Conservation (phyloP, 1,139 yeast species). For the Sugiyamaella castrensis region DNA sequence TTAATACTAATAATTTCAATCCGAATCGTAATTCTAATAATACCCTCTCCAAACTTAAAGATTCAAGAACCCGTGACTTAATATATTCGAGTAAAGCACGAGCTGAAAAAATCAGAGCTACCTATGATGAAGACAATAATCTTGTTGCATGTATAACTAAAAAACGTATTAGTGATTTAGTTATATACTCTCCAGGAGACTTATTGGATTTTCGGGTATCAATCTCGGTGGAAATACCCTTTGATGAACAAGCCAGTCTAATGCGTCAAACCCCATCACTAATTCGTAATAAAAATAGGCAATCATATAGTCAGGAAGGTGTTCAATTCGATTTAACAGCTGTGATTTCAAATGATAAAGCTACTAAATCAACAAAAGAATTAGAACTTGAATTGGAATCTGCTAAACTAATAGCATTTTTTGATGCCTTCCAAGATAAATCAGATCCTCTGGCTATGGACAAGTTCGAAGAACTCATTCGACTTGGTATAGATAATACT, state of each 20-base stretch:
- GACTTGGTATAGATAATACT: conserved; percentile 35
- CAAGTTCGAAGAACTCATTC: conserved; percentile 37
- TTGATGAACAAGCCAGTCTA: conserved; percentile 17
- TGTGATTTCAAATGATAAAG: conserved; percentile 29
- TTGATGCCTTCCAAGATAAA: conserved; percentile 41
- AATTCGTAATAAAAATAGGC: conserved; percentile 53
- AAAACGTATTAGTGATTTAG: conserved; percentile 65
- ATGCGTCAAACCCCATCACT: conserved; percentile 30
- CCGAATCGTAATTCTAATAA: conserved; percentile 5
- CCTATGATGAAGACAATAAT: conserved; percentile 32
- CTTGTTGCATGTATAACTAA: conserved; percentile 66
- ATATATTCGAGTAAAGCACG: conserved; percentile 17
- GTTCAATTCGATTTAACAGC: conserved; percentile 37
- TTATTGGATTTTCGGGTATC: conserved; percentile 75
- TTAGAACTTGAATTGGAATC: conserved; percentile 64
- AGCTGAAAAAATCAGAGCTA: conserved; percentile 42
- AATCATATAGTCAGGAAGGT: conserved; percentile 33
- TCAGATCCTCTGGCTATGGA: conserved; percentile 34
- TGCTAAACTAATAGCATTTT: conserved; percentile 58
- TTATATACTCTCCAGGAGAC: conserved; percentile 71
- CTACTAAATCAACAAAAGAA: conserved; percentile 29
- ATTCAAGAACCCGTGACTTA: conserved; percentile 24
- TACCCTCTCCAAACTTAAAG: conserved; percentile 12
- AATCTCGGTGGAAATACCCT: conserved; percentile 70
- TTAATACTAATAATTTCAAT: neutral